Evolutionary conservation across 2,329 filamentous ascomycete species (phyloP), one percentile per base, ranked within the genome.

Genomic region (Trichophaea hybrida): DNA sequence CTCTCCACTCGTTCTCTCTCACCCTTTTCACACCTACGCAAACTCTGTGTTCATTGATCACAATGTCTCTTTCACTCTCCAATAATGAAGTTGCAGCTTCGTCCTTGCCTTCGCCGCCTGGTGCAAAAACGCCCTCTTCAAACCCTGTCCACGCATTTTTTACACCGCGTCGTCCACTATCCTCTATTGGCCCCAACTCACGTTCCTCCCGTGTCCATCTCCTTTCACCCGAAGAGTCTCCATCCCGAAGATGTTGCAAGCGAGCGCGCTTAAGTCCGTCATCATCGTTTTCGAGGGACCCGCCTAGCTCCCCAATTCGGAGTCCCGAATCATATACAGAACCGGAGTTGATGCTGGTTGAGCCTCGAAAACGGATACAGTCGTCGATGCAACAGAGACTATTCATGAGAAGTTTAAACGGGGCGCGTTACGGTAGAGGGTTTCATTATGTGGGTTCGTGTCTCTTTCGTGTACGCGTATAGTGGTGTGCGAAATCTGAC

Each of bases 221-320:
- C 15, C 62, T 59, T 15, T 62, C 60, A 13, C 62, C 62, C 4
- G 62, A 64, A 37, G 62, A 59, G n/a, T 64, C 62, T 12, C 62
- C 60, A 33, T 62, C 60, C 31, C 43, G 56, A 13, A 35, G 62
- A 17, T 55, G 35, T 5, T 60, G 58, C 40, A 64, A 56, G 50
- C 57, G 48, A 38, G 59, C 54, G 35, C 49, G 56, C 32, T 48
- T 48, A 57, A 55, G 43, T 54, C 57, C 32, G 3, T 59, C 6
- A 55, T 43, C n/a, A 4, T 15, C n/a, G 38, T 10, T 43, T 2
- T 12, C 10, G 2, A 43, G 38, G n/a, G 38, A 43, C 4, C 2
- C 10, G 38, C 10, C 10, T 43, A 10, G 10, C 2, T 43, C 38
- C 10, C 38, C 38, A 43, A 43, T 15, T 15, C 38, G 4, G 38